A percentile compares a stretch with the other conserved stretches of the same genome.
Evolutionary conservation across 2,329 filamentous ascomycete genomes (phyloP).

Genomic region (Exophiala phaeomuriformis): DNA sequence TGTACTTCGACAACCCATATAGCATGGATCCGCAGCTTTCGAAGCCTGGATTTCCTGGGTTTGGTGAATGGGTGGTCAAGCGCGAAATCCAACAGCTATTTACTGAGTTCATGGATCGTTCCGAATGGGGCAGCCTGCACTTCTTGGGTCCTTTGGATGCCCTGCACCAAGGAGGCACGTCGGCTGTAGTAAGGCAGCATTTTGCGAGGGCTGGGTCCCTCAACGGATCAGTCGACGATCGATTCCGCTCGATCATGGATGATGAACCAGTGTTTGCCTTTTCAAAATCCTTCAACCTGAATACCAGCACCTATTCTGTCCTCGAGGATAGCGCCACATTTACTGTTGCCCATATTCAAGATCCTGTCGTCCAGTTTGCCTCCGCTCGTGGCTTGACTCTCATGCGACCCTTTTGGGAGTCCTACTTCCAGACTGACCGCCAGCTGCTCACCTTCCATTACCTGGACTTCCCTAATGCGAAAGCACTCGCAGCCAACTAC

Average conservation of each 20-base stretch:
- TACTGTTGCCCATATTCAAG: slow-evolving; percentile 68
- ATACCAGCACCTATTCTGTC: slow-evolving; percentile 31
- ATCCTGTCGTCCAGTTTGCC: slow-evolving; percentile 72
- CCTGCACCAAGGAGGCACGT: slow-evolving; percentile 64
- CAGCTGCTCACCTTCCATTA: slow-evolving; percentile 70
- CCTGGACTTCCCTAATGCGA: slow-evolving; percentile 60
- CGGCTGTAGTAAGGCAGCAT: slow-evolving; percentile 55
- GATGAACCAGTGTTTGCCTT: slow-evolving; percentile 79
- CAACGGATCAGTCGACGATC: slow-evolving; percentile 58
- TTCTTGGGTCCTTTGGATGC: slow-evolving; percentile 65
- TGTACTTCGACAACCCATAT: slow-evolving; percentile 26
- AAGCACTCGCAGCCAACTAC: slow-evolving; percentile 61
- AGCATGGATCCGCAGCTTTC: too few species aligned
- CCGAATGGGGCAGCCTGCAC: slow-evolving; percentile 76
- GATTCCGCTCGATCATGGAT: slow-evolving; percentile 64
- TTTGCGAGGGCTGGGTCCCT: slow-evolving; percentile 64
- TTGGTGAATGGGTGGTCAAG: slow-evolving; percentile 40
- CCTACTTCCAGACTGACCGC: slow-evolving; percentile 58
- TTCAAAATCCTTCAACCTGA: slow-evolving; percentile 55
- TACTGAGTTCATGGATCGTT: slow-evolving; percentile 63
- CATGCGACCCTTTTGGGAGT: slow-evolving; percentile 74
- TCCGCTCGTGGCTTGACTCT: slow-evolving; percentile 65
- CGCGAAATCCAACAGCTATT: slow-evolving; percentile 55
- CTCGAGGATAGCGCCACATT: slow-evolving; percentile 52
- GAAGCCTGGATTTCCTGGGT: slow-evolving; percentile 32